Evolutionary conservation across 1,139 yeast genomes (phyloP).

Genomic region (Geotrichum klebahnii): DNA sequence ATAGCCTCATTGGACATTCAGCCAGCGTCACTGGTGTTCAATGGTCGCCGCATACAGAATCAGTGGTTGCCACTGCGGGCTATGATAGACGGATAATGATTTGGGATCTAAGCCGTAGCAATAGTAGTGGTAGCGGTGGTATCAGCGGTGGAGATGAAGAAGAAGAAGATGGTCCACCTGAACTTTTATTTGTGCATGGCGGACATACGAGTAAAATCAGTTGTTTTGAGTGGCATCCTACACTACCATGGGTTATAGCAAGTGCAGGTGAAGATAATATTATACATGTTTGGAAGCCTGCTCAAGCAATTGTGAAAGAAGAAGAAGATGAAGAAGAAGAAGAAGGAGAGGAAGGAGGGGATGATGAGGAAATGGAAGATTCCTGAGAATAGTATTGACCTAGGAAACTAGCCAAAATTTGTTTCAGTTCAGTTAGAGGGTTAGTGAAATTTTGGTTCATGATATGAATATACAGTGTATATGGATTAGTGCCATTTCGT

Average conservation of each 20-base stretch:
- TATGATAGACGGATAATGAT: conserved; percentile 65
- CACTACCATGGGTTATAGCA: conserved; percentile 71
- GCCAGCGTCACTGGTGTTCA: conserved; percentile 35
- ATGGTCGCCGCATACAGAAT: conserved; percentile 65
- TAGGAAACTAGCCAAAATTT: neutral
- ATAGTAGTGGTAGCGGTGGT: conserved; percentile 27
- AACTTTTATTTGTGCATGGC: conserved; percentile 66
- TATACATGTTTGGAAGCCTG: conserved; percentile 70
- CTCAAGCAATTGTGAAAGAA: conserved; percentile 37
- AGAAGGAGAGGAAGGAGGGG: conserved; percentile 29
- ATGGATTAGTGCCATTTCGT: too few species aligned
- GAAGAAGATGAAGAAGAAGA: conserved; percentile 42
- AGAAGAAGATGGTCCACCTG: conserved; percentile 38
- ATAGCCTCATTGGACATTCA: conserved; percentile 26
- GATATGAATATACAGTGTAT: too few species aligned
- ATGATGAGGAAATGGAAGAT: conserved; percentile 19
- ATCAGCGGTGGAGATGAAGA: conserved; percentile 29
- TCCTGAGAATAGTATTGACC: neutral
- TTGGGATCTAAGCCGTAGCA: conserved; percentile 55
- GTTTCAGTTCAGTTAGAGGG: too few species aligned
- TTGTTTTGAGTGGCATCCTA: conserved; percentile 83
- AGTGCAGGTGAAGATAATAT: conserved; percentile 85
- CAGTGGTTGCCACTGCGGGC: conserved; percentile 69
- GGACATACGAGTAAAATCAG: conserved; percentile 89
- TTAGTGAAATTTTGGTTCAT: too few species aligned